These are phyloP conservation scores for Linum usitatissimum DNA, from an alignment of 345 rosid species.

Conservation along the genomic window DNA sequence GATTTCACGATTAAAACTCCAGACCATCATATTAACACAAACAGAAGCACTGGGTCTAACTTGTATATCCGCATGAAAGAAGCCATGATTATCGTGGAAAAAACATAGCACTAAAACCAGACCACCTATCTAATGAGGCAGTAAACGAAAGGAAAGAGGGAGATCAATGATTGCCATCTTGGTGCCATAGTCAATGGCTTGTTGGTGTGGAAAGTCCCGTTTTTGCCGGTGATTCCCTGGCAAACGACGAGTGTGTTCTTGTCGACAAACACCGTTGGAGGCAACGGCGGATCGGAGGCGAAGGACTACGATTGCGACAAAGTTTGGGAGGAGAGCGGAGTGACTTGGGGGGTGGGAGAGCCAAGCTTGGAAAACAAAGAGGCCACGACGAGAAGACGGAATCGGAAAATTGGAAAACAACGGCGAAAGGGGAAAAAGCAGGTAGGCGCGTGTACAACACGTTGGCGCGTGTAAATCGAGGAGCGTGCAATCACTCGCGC, in stretches of 20 bases:
- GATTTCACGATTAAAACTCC: no score
- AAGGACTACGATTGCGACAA: constrained; percentile 28
- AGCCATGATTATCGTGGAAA: no score
- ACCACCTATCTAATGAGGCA: neutral
- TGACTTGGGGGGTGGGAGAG: constrained; percentile 12
- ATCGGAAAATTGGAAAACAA: no score
- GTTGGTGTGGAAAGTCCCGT: constrained; percentile 88
- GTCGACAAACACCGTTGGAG: constrained; percentile 81
- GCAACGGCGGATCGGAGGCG: constrained; percentile 42
- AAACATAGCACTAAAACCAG: no score
- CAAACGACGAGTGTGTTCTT: constrained; percentile 80
- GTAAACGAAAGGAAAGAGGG: neutral
- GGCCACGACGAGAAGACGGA: neutral
- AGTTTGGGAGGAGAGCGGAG: constrained; percentile 2
- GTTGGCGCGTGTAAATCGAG: no score
- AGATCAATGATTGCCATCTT: constrained; percentile 50
- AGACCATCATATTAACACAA: no score
- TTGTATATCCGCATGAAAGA: no score
- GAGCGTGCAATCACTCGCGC: no score
- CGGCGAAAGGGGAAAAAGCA: no score
- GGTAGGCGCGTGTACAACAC: no score
- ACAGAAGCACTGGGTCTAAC: no score
- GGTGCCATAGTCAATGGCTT: constrained; percentile 95
- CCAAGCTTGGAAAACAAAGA: constrained; percentile 15
- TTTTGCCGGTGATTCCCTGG: constrained; percentile 95